Percentiles rank a stretch among this genome's conserved stretches.
phyloP scores from a whole-genome alignment of 169 alveolate species.

The Babesia gibsoni region DNA sequence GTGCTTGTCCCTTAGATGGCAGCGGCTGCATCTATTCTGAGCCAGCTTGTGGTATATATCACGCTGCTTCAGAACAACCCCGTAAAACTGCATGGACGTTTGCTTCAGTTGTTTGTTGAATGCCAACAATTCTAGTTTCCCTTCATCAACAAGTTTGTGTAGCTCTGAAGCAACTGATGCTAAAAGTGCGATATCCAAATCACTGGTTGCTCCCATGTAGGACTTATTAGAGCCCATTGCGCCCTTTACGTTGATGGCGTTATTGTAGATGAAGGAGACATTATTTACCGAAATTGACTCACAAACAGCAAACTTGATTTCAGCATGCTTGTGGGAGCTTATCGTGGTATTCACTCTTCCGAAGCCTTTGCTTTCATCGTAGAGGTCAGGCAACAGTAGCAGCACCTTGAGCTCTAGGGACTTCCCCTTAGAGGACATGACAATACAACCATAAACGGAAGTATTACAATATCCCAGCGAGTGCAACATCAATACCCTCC shows the following conservation, averaged over 20 bases:
- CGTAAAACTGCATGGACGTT: slow-evolving; percentile 67
- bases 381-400: slow-evolving; percentile 12
- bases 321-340: slow-evolving; percentile 48
- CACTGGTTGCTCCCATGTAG: slow-evolving; percentile 39
- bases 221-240: not conserved
- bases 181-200: slow-evolving; percentile 34
- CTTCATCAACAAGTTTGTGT: slow-evolving; percentile 59
- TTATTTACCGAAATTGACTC: slow-evolving; percentile 47
- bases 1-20: slow-evolving; percentile 75
- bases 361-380: not conserved
- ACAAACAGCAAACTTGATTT: slow-evolving; percentile 58
- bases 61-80: slow-evolving; percentile 66
- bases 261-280: slow-evolving; percentile 66
- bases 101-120: slow-evolving; percentile 70
- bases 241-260: slow-evolving; percentile 44
- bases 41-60: slow-evolving; percentile 67
- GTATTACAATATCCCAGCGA: slow-evolving; percentile 37
- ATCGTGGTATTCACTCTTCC: slow-evolving; percentile 39
- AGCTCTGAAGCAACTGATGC: slow-evolving; percentile 61
- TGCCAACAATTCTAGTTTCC: slow-evolving; percentile 65
- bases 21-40: slow-evolving; percentile 63
- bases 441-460: slow-evolving; percentile 31
- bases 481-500: slow-evolving; percentile 58
- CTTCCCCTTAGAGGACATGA: slow-evolving; percentile 23
- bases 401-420: slow-evolving; percentile 24